Percentiles rank a stretch among this genome's conserved stretches.
phyloP scores from a whole-genome alignment of 2,329 filamentous ascomycete species.

The Sporothrix inflata region DNA sequence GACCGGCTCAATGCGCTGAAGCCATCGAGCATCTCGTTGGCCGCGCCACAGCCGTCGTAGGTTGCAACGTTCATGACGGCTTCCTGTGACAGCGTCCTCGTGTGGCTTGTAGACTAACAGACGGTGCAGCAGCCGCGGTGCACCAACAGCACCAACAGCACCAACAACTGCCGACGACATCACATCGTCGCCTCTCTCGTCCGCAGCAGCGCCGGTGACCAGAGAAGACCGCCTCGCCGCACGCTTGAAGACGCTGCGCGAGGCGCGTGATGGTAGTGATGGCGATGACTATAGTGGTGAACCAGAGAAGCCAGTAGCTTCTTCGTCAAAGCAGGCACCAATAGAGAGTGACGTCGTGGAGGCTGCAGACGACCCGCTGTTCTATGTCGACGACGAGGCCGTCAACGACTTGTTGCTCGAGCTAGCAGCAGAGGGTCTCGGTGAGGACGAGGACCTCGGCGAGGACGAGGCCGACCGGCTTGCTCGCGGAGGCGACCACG shows the following conservation, averaged over 20 bases:
- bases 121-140: not conserved
- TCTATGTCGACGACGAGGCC: conserved; percentile 55
- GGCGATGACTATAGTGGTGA: not conserved
- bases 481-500: conserved; percentile 32
- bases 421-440: conserved; percentile 39
- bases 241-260: conserved; percentile 56
- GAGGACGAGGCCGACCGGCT: conserved; percentile 26
- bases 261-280: conserved; percentile 37
- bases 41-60: conserved; percentile 35
- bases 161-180: not conserved
- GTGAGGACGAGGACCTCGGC: conserved; percentile 36
- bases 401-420: conserved; percentile 56
- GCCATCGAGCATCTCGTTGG: conserved; percentile 44
- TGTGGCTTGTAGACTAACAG: conserved; percentile 36
- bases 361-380: conserved; percentile 41
- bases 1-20: conserved; percentile 59
- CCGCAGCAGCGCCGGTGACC: conserved; percentile 41
- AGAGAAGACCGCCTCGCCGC: conserved; percentile 57
- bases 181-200: not conserved
- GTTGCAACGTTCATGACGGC: not conserved
- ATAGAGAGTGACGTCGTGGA: not conserved
- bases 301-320: not conserved
- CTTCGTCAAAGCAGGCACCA: not conserved
- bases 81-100: no score
- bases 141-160: not conserved